Evolutionary conservation across 176 grass and related monocot genomes (phyloP).

Genomic region (Hordeum marinum): DNA sequence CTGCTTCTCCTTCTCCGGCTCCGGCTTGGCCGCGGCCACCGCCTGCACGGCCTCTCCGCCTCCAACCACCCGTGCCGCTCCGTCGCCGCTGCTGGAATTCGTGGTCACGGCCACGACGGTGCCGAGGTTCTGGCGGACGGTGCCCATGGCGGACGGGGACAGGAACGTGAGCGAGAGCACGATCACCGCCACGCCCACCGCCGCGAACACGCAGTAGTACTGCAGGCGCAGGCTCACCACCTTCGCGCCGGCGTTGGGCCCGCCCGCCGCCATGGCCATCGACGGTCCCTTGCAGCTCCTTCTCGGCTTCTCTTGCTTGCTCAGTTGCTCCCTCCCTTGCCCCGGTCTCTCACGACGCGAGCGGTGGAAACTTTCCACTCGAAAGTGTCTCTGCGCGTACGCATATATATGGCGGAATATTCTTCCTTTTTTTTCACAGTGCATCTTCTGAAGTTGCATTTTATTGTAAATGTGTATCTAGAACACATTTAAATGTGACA

Average conservation of each 20-base stretch:
- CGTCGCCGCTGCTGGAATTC: neutral
- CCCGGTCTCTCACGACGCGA: neutral
- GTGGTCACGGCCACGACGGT: neutral
- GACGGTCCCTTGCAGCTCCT: neutral
- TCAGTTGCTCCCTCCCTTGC: neutral
- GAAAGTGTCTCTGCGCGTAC: neutral
- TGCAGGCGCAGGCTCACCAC: conserved; percentile 45
- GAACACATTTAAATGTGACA: too few relatives aligned
- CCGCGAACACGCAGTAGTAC: conserved; percentile 53
- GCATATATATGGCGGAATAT: neutral
- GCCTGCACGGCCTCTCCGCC: neutral
- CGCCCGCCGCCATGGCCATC: conserved; percentile 36
- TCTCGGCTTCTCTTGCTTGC: neutral
- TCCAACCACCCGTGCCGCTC: neutral
- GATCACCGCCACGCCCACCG: conserved; percentile 28
- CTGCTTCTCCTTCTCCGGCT: neutral
- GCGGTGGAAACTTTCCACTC: neutral
- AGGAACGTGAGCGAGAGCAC: conserved; percentile 42
- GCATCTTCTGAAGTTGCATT: too few relatives aligned
- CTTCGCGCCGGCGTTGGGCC: conserved; percentile 35
- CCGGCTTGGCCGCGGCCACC: neutral
- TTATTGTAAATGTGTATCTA: too few relatives aligned
- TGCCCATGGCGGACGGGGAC: conserved; percentile 36
- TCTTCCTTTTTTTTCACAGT: neutral
- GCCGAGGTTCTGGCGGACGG: conserved; percentile 42